Evolutionary conservation across 2,329 filamentous ascomycete genomes (phyloP).

Genomic region (Teratosphaeria zuluensis): DNA sequence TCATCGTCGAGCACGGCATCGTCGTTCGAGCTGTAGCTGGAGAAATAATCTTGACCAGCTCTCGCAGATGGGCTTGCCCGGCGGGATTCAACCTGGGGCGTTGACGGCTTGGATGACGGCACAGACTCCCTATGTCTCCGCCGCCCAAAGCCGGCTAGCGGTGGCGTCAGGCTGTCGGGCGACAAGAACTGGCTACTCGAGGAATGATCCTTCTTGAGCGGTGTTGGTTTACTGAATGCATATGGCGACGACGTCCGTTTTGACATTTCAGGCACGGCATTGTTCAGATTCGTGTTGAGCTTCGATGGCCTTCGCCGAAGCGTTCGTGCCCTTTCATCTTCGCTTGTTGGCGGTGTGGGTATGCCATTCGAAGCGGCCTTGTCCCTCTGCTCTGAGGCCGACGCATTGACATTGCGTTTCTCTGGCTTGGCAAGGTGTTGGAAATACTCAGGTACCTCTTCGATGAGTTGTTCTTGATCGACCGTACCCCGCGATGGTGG

Average conservation of each 20-base stretch:
- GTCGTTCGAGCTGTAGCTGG: slow-evolving; percentile 9
- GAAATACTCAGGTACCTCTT: slow-evolving; percentile 41
- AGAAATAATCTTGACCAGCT: slow-evolving; percentile 18
- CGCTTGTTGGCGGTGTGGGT: slow-evolving; percentile 28
- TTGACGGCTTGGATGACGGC: slow-evolving; percentile 9
- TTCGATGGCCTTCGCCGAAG: slow-evolving; percentile 20
- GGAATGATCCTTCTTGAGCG: slow-evolving; percentile 22
- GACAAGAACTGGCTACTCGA: slow-evolving; percentile 37
- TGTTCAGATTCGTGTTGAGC: slow-evolving; percentile 25
- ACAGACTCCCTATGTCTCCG: slow-evolving; percentile 2
- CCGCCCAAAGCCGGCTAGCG: slow-evolving; percentile 12
- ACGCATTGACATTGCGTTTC: slow-evolving; percentile 54
- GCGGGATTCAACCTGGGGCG: slow-evolving; percentile 17
- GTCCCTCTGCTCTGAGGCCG: slow-evolving; percentile 9
- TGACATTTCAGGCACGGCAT: slow-evolving; percentile 29
- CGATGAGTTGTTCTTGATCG: slow-evolving; percentile 59
- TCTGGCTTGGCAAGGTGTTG: slow-evolving; percentile 32
- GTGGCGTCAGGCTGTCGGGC: slow-evolving; percentile 38
- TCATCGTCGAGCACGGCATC: slow-evolving; percentile 19
- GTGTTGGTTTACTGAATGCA: slow-evolving; percentile 30
- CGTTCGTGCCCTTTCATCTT: slow-evolving; percentile 26
- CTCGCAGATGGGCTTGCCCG: slow-evolving; percentile 12
- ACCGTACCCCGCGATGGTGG: slow-evolving; percentile 52
- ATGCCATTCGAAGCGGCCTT: slow-evolving; percentile 8
- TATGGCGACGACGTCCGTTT: slow-evolving; percentile 38